phyloP scores from a whole-genome alignment of 306 rosid genomes.

The Begonia peltatifolia region DNA sequence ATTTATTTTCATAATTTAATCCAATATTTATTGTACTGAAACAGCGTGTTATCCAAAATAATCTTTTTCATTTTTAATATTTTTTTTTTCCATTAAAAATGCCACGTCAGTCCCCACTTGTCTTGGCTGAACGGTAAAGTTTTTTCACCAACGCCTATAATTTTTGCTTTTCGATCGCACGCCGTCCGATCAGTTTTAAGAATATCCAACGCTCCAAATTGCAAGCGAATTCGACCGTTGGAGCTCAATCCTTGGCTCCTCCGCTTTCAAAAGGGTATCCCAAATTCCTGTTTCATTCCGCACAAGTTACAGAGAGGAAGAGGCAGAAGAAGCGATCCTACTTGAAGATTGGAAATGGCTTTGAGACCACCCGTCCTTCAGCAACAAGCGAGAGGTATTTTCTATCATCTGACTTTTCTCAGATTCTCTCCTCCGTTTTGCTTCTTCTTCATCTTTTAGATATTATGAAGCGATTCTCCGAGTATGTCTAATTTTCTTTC shows the following conservation, averaged over 20 bases:
- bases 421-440: not conserved
- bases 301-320: slow-evolving; percentile 1
- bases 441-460: not conserved
- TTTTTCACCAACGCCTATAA: too few relatives aligned
- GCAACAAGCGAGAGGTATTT: slow-evolving; percentile 46
- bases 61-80: too few relatives aligned
- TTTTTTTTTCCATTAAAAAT: too few relatives aligned
- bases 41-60: too few relatives aligned
- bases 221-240: slow-evolving; percentile 45
- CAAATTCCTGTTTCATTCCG: not conserved
- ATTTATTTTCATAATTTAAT: too few relatives aligned
- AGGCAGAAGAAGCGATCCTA: slow-evolving; percentile 7
- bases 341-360: slow-evolving; percentile 26
- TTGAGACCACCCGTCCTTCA: slow-evolving; percentile 54
- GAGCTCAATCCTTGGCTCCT: slow-evolving; percentile 24
- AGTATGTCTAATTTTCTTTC: not conserved
- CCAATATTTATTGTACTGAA: too few relatives aligned
- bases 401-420: not conserved
- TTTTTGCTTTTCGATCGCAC: too few relatives aligned
- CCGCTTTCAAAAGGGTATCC: slow-evolving; percentile 26
- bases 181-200: too few relatives aligned
- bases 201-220: slow-evolving; percentile 34
- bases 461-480: not conserved
- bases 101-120: too few relatives aligned
- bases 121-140: too few relatives aligned